These are phyloP conservation scores for Cystoisospora suis DNA, from an alignment of 169 alveolate genomes.

Conservation along the genomic window DNA sequence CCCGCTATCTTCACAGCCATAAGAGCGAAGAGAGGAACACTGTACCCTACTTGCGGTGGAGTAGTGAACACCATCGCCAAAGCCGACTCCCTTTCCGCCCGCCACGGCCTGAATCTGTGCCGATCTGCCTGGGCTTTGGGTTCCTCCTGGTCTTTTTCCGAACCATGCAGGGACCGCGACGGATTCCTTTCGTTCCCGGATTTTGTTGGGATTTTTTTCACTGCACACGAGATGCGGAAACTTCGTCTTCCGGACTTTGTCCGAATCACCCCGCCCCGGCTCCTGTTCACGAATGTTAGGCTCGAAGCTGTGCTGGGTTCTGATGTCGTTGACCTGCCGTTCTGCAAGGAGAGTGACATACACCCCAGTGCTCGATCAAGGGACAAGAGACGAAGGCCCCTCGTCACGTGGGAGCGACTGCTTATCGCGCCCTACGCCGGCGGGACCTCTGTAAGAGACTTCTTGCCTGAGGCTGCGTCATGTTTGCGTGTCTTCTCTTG, in stretches of 20 bases:
- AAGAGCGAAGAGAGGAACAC: too few relatives aligned
- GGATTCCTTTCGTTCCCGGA: constrained; percentile 25
- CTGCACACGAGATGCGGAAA: not conserved
- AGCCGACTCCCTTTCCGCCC: too few relatives aligned
- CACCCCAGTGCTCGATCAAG: not conserved
- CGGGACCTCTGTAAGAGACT: not conserved
- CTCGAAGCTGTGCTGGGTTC: not conserved
- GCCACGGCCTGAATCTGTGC: too few relatives aligned
- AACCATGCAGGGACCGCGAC: constrained; percentile 17
- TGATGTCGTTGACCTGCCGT: not conserved
- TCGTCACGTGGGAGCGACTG: not conserved
- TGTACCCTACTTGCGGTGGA: too few relatives aligned
- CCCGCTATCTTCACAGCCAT: too few relatives aligned
- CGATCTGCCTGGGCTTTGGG: too few relatives aligned
- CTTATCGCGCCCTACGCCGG: not conserved
- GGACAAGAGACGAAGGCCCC: not conserved
- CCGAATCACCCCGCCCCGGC: not conserved
- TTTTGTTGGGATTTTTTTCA: constrained; percentile 14
- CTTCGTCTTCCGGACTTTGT: not conserved
- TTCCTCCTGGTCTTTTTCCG: not conserved
- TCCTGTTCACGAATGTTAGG: not conserved
- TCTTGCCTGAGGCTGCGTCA: too few relatives aligned
- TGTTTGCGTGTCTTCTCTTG: too few relatives aligned
- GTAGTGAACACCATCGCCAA: too few relatives aligned
- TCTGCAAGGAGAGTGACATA: not conserved